Evolutionary conservation across 164 flowering plant species (phyloP), one percentile per base, ranked within the genome.

Genomic region (Liquidambar formosana): DNA sequence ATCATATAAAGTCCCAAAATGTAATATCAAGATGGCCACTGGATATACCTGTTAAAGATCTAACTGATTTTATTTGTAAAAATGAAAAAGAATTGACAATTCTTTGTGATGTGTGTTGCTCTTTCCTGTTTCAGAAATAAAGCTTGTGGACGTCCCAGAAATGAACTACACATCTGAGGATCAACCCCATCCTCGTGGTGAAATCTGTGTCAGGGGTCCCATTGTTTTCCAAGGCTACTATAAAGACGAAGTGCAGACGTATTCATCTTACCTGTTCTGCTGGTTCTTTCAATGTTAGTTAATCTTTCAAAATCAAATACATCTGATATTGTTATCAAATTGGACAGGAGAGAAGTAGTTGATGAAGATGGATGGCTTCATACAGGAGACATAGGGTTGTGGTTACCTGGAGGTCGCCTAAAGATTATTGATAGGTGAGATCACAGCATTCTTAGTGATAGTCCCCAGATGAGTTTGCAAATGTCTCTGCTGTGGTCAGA

Each of bases 341-440:
- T 82, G 67, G 22, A 68, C 89, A 92, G 99, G 81, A 87, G 80
- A 75, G 99, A 95, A 85, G 90, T 81, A 45, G 71, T 92, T 63
- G 96, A 92, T 78, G 92, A 89, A 48, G 94, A 92, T 61, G 91
- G 93, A 73, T 92, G 97, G 99, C 86, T 94, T 67, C 97, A 94
- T 75, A 88, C 96, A 10, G 99, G 99, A 75, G 99, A 95, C 61
- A 86, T 95, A 57, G 99, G 99, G 46, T 52, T 80, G 73, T 91
- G 95, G 97, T 65, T 81, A 38, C 84, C 84, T 62, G 91, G 85
- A 63, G 97, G 97, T 13, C 96, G 97, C 71, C 77, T 95, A 48
- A 89, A 89, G 84, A 95, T 95, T 60, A 89, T 95, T 78, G 99
- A 95, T 77, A 89, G 99, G 99, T 90, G 60, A 76, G 69, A 71